Base-by-base conservation (phyloP, 2,329 filamentous ascomycete species). In the Talaromyces albobiverticillius region DNA sequence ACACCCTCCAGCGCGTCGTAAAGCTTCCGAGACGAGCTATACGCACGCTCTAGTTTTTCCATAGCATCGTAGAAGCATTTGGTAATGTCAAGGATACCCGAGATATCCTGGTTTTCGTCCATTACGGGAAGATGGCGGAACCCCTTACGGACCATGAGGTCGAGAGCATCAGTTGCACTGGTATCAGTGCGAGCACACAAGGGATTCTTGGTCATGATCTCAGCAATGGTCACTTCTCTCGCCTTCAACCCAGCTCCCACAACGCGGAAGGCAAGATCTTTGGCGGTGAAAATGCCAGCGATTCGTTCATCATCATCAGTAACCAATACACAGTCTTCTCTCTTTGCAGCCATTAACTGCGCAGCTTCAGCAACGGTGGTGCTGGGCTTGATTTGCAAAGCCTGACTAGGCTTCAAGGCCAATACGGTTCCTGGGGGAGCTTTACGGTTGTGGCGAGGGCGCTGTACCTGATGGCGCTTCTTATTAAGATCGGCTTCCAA, bases 51-150 rank as follows among this genome's bases (percentile, higher is more conserved):
- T 57, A 99, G 79, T 79, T 99, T 99, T 79, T 99, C 94, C 94
- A 99, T 99, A 41, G 94, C 94, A 75, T 99, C 94, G 75, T 99
- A 99, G 75, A 99, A 99, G 76, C 94, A 99, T 76, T 97, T 99
- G 54, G 94, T 99, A 65, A 99, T 99, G 73, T 99, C 94, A 52
- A 99, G 79, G 62, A 99, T 92, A 78, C 94, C 94, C 7, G 92
- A 95, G 59, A 99, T 99, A 68, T 99, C 93, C 75, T 99, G 94
- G 73, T 99, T 97, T 79, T 99, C 94, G 74, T 99, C 94, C 94
- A 99, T 99, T 61, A 99, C 94, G 3, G 94, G 94, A 68, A 99
- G 75, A 78, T 99, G 94, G 63, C 94, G 86, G 80, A 99, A 99
- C 16, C 94, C 94, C 77, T 97, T 97, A 64, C 93, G 84, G 54